Conservation (phyloP, 2,329 filamentous ascomycete genomes). For the Westerdykella aurantiaca region DNA sequence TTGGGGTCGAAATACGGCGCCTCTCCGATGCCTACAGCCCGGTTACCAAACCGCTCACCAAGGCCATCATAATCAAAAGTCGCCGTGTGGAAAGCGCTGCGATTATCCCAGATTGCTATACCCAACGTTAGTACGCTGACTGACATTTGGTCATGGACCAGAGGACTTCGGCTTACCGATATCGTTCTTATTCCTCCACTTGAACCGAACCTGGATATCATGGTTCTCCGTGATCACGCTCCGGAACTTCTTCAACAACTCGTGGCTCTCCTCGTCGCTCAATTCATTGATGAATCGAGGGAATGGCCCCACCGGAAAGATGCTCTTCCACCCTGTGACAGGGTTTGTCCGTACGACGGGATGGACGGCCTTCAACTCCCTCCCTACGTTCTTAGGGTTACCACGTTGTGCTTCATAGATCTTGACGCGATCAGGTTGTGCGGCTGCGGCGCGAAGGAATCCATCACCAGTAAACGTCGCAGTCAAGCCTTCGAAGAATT, state of each 20-base stretch:
- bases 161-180: slow-evolving; percentile 30
- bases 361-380: slow-evolving; percentile 47
- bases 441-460: slow-evolving; percentile 26
- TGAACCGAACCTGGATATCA: slow-evolving; percentile 48
- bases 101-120: slow-evolving; percentile 61
- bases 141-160: background rate
- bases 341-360: slow-evolving; percentile 60
- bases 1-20: slow-evolving; percentile 52
- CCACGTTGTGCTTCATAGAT: slow-evolving; percentile 37
- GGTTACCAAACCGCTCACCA: slow-evolving; percentile 48
- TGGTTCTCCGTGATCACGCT: slow-evolving; percentile 44
- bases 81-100: slow-evolving; percentile 54
- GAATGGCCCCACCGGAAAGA: slow-evolving; percentile 41
- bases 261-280: slow-evolving; percentile 40
- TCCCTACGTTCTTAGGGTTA: slow-evolving; percentile 51
- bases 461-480: slow-evolving; percentile 44
- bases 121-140: slow-evolving; percentile 15
- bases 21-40: slow-evolving; percentile 51
- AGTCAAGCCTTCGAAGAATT: slow-evolving; percentile 45
- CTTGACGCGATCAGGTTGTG: slow-evolving; percentile 17
- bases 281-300: slow-evolving; percentile 44
- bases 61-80: slow-evolving; percentile 57
- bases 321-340: slow-evolving; percentile 57
- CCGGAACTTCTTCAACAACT: slow-evolving; percentile 42
- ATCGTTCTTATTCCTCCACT: slow-evolving; percentile 46